phyloP scores from a whole-genome alignment of 2,329 filamentous ascomycete genomes.

The Fusarium agapanthi region DNA sequence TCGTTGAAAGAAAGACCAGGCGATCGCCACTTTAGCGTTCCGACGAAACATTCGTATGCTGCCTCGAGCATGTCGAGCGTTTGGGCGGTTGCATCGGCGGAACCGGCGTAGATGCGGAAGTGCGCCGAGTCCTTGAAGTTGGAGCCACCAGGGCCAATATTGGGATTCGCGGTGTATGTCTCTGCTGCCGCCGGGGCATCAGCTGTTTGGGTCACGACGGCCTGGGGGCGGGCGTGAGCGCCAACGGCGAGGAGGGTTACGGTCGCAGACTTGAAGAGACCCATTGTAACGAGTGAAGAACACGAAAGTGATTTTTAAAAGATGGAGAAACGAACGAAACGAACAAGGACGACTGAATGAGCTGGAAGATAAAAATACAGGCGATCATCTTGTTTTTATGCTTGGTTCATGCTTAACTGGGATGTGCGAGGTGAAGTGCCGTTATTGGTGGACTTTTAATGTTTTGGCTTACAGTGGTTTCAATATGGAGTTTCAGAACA shows the following conservation, averaged over 20 bases:
- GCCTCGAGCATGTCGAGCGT: constrained; percentile 55
- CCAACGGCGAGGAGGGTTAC: constrained; percentile 25
- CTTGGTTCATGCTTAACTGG: background rate
- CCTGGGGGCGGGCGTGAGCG: constrained; percentile 29
- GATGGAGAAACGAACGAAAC: background rate
- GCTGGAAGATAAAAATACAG: background rate
- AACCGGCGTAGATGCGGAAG: constrained; percentile 51
- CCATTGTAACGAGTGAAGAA: constrained; percentile 20
- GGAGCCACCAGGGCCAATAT: constrained; percentile 46
- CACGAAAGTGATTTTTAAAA: background rate
- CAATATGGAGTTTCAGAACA: constrained; percentile 15
- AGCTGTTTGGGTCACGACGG: background rate
- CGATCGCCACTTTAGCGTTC: constrained; percentile 50
- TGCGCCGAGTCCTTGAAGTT: constrained; percentile 48
- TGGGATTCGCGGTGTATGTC: constrained; percentile 43
- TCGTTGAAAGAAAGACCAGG: constrained; percentile 50
- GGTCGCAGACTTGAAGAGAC: constrained; percentile 9
- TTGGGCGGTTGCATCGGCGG: constrained; percentile 27
- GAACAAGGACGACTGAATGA: background rate
- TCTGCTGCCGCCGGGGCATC: constrained; percentile 23
- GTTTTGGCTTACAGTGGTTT: background rate
- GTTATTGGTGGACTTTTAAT: constrained; percentile 21
- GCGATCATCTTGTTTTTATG: constrained; percentile 3
- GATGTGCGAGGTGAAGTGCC: background rate
- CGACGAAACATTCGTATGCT: constrained; percentile 54